Percentiles rank a stretch among this genome's conserved stretches.
Conservation (phyloP, 2,329 filamentous ascomycete species). For the Leptographium radiaticola region DNA sequence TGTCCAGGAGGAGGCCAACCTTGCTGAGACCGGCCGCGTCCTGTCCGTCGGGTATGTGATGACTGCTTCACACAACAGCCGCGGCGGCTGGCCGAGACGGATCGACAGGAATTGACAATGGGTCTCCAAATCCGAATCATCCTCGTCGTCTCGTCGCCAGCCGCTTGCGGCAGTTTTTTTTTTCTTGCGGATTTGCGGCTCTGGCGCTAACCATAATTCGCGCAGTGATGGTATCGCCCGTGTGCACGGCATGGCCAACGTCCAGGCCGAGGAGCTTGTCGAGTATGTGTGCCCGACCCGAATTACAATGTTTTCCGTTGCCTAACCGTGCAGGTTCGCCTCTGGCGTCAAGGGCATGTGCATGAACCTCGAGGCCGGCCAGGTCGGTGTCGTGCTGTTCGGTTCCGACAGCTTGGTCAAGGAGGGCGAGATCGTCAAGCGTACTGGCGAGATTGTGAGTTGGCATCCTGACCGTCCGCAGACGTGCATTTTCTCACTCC, state of each 20-base stretch:
- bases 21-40: constrained; percentile 97
- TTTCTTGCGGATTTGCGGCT: background rate
- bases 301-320: background rate
- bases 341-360: constrained; percentile 99
- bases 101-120: background rate
- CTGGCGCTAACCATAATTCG: constrained; percentile 19
- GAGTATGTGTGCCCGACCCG: constrained; percentile 55
- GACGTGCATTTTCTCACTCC: background rate
- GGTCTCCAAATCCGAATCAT: background rate
- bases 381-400: constrained; percentile 99
- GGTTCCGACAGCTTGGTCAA: constrained; percentile 99
- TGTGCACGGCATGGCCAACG: constrained; percentile 99
- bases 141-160: background rate
- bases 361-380: constrained; percentile 99
- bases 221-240: constrained; percentile 98
- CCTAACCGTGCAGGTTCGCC: constrained; percentile 59
- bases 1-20: constrained; percentile 89
- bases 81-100: background rate
- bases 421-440: constrained; percentile 99
- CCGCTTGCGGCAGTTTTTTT: background rate
- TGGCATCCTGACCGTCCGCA: constrained; percentile 14
- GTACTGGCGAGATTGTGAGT: constrained; percentile 97
- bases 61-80: background rate
- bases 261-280: constrained; percentile 99
- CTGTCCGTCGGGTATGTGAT: constrained; percentile 89